Conservation (phyloP, 345 rosid genomes). For the Eucalyptus urophylla region DNA sequence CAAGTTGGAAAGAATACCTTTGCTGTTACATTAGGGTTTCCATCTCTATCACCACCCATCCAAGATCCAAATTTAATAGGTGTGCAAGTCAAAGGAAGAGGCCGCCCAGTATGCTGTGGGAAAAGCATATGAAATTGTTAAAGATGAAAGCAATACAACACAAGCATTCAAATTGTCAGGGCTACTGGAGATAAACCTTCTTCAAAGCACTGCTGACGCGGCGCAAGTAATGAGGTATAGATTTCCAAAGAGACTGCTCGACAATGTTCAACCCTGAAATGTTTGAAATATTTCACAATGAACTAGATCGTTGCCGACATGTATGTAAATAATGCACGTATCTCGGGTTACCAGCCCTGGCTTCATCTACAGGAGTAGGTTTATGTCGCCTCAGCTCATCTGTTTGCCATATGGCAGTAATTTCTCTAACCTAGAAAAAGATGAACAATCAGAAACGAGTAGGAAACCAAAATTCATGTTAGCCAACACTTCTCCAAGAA, state of each 20-base stretch:
- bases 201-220: slow-evolving; percentile 86
- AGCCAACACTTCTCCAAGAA: not conserved
- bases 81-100: slow-evolving; percentile 83
- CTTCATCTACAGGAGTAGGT: slow-evolving; percentile 95
- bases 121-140: not conserved
- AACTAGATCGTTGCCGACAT: not conserved
- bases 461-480: not conserved
- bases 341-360: slow-evolving; percentile 60
- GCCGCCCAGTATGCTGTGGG: slow-evolving; percentile 61
- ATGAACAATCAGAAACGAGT: not conserved
- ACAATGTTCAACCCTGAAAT: slow-evolving; percentile 80
- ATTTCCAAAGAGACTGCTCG: slow-evolving; percentile 98
- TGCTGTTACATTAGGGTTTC: slow-evolving; percentile 90
- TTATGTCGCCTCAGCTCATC: slow-evolving; percentile 95
- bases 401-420: slow-evolving; percentile 89
- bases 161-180: not conserved
- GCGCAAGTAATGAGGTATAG: slow-evolving; percentile 82
- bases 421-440: slow-evolving; percentile 65
- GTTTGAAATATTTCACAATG: not conserved
- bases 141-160: not conserved
- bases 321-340: not conserved
- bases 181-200: slow-evolving; percentile 33
- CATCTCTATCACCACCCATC: slow-evolving; percentile 99
- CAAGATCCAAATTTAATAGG: slow-evolving; percentile 93
- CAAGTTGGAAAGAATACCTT: slow-evolving; percentile 33